Percentiles rank a stretch among this genome's conserved stretches.
phyloP scores from a whole-genome alignment of 1,284 basidiomycete species.

The Pholiota adiposa region DNA sequence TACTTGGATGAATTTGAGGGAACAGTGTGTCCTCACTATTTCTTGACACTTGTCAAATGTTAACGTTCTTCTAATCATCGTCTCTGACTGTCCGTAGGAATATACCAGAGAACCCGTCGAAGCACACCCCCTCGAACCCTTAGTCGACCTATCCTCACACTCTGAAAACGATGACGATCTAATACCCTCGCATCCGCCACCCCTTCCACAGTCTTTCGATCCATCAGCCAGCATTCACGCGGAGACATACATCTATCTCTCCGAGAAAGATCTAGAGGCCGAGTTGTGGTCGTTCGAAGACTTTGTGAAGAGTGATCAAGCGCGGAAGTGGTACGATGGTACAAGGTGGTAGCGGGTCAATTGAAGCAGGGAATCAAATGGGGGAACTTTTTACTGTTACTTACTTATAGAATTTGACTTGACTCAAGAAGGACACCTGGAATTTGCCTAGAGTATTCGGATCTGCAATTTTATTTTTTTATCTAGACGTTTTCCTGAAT shows the following conservation, averaged over 20 bases:
- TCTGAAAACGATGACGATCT: slow-evolving; percentile 34
- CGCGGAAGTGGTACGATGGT: slow-evolving; percentile 68
- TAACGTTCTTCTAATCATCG: too few species aligned
- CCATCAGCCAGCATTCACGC: slow-evolving; percentile 45
- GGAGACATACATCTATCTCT: slow-evolving; percentile 75
- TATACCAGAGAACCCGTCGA: slow-evolving; percentile 62
- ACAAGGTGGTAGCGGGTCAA: slow-evolving; percentile 10
- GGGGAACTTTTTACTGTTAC: too few species aligned
- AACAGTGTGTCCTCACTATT: slow-evolving; percentile 50
- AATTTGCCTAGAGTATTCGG: too few species aligned
- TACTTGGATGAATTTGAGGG: slow-evolving; percentile 79
- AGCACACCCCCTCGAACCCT: slow-evolving; percentile 56
- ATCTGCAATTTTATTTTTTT: too few species aligned
- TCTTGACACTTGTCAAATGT: neutral
- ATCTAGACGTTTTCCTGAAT: too few species aligned
- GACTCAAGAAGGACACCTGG: too few species aligned
- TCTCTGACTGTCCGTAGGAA: slow-evolving; percentile 55
- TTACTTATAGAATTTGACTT: too few species aligned
- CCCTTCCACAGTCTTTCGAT: slow-evolving; percentile 41
- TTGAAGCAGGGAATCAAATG: neutral
- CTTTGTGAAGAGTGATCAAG: slow-evolving; percentile 64
- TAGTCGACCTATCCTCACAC: slow-evolving; percentile 40
- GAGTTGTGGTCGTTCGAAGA: slow-evolving; percentile 78
- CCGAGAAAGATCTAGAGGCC: slow-evolving; percentile 51
- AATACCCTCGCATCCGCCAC: slow-evolving; percentile 44